Evolutionary conservation across 2,329 filamentous ascomycete species (phyloP).

Genomic region (Colletotrichum sublineola): DNA sequence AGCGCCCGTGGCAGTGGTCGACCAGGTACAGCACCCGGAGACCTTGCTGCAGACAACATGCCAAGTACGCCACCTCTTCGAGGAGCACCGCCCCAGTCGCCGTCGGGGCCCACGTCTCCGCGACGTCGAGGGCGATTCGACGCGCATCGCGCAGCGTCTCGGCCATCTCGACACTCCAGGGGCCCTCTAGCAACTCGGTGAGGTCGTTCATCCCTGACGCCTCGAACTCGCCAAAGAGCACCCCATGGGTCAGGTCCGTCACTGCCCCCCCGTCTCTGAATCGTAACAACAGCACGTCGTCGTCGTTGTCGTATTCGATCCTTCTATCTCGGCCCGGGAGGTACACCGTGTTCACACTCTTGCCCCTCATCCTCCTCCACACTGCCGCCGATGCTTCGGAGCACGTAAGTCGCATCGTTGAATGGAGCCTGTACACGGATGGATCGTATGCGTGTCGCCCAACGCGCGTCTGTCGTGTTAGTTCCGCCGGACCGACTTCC

Average conservation of each 20-base stretch:
- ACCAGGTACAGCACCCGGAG: conserved; percentile 51
- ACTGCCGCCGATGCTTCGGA: conserved; percentile 30
- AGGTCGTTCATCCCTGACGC: conserved; percentile 32
- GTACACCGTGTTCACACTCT: conserved; percentile 44
- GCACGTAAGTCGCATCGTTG: conserved; percentile 34
- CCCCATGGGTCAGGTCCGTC: conserved; percentile 26
- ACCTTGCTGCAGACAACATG: conserved; percentile 48
- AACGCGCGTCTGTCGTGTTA: conserved; percentile 8
- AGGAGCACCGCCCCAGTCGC: conserved; percentile 39
- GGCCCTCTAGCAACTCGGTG: conserved; percentile 46
- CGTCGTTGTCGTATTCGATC: conserved; percentile 44
- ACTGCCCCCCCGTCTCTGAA: conserved; percentile 44
- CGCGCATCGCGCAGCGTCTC: conserved; percentile 45
- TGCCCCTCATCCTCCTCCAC: conserved; percentile 4
- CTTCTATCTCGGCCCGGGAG: conserved; percentile 46
- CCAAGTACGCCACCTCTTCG: conserved; percentile 49
- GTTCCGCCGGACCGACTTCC: conserved; percentile 15
- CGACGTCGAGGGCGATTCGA: conserved; percentile 49
- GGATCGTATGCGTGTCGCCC: conserved; percentile 30
- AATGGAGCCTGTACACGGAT: conserved; percentile 20
- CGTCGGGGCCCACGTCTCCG: conserved; percentile 45
- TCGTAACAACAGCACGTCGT: conserved; percentile 49
- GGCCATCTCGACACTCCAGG: conserved; percentile 49
- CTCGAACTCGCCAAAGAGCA: conserved; percentile 32
- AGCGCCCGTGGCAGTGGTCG: conserved; percentile 47